Evolutionary conservation across 2,329 filamentous ascomycete genomes (phyloP), one percentile per base, ranked within the genome.

Genomic region (Colletotrichum salicis): DNA sequence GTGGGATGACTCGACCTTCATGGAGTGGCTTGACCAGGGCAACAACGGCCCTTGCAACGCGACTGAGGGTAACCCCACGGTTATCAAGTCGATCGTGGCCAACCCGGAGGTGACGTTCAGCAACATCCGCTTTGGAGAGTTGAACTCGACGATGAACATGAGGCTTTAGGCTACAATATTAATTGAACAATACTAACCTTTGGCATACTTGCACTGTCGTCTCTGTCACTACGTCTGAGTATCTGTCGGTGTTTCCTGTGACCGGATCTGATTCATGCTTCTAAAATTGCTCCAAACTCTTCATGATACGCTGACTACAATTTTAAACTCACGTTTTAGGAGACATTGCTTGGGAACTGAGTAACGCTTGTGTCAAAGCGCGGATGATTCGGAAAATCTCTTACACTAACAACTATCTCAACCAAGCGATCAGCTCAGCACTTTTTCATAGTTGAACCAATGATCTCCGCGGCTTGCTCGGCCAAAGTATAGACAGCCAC

Each of bases 401-500:
- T 19, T 2, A 41, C 3, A 41, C 0, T 41, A n/a, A 10, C 8
- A 8, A 0, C 7, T 1, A n/a, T 48, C 3, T 48, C 19, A 48
- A n/a, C 4, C 2, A 10, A 7, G 7, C 19, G 41, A 48, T 48
- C 8, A 4, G 8, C 41, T 48, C 4, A 48, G 19, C 41, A 48
- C 19, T 48, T n/a, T 7, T n/a, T 48, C 41, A 56, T 22, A 0
- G 29, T 41, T 19, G 59, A 52, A 1, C 10, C 22, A 19, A 90
- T 90, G 12, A 86, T 86, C 76, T 88, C 88, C 2, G 88, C 87
- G 1, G 89, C 88, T 79, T 90, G 90, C 79, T 90, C 89, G 5
- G 84, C 85, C 31, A 89, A 80, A 76, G 90, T 88, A 74, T 88
- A 89, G 0, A 85, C 85, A 0, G 88, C 84, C 1, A 86, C 77